Conservation (phyloP, 768 basidiomycete species). For the Mycena belliarum region DNA sequence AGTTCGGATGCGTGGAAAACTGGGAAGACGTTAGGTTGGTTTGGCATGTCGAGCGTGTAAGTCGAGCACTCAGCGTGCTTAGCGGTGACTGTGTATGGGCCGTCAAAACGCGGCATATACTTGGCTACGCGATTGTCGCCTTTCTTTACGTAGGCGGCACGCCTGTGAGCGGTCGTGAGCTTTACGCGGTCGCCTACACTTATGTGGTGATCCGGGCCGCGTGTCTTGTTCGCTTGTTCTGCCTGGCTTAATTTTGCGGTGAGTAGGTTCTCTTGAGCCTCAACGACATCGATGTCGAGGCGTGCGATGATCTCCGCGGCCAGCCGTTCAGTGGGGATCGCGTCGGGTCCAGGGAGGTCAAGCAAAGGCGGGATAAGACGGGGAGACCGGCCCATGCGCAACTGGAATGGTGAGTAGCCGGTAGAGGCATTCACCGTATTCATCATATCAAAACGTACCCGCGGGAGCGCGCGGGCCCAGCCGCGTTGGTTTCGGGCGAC, state of each 20-base stretch:
- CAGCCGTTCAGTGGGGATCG: neutral
- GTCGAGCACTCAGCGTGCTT: too few relatives aligned
- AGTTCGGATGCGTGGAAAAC: constrained; percentile 9
- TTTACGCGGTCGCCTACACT: too few relatives aligned
- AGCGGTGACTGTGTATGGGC: constrained; percentile 30
- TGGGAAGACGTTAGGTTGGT: constrained; percentile 31
- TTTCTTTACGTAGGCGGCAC: constrained; percentile 25
- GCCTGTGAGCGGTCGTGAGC: too few relatives aligned
- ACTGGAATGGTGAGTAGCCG: constrained; percentile 31
- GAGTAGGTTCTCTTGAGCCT: too few relatives aligned
- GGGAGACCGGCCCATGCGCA: constrained; percentile 24
- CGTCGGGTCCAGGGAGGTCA: too few relatives aligned
- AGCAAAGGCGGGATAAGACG: constrained; percentile 25
- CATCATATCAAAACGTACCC: constrained; percentile 32
- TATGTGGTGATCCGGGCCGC: too few relatives aligned
- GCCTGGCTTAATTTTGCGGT: constrained; percentile 28
- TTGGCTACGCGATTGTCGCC: constrained; percentile 24
- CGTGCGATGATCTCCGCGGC: neutral
- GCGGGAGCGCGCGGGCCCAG: constrained; percentile 28
- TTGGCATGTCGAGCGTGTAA: constrained; percentile 35
- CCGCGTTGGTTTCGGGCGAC: constrained; percentile 27
- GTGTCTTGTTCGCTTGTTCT: too few relatives aligned
- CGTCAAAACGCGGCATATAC: constrained; percentile 26
- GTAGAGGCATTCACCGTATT: constrained; percentile 31
- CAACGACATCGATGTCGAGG: constrained; percentile 19